Evolutionary conservation across 805 yeast genomes (phyloP).

Genomic region (Barnettozyma siamensis): DNA sequence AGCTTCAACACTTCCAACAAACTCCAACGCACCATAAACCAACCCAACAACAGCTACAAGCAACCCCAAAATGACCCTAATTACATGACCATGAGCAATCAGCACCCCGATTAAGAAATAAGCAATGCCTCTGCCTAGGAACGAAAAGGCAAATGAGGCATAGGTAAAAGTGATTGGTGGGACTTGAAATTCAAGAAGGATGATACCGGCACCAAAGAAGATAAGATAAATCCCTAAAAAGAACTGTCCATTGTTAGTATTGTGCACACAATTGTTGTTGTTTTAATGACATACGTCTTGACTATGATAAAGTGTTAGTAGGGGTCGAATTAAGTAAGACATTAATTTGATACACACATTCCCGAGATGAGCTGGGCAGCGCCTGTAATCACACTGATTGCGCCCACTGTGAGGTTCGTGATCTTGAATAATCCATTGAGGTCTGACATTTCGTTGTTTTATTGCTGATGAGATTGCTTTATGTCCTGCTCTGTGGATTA

Average conservation of each 20-base stretch:
- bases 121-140: conserved; percentile 68
- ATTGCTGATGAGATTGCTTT: no score
- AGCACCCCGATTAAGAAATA: conserved; percentile 46
- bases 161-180: conserved; percentile 58
- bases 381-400: conserved; percentile 38
- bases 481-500: no score
- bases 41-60: conserved; percentile 57
- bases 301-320: not conserved
- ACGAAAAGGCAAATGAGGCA: conserved; percentile 56
- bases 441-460: no score
- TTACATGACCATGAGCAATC: conserved; percentile 43
- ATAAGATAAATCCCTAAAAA: conserved; percentile 54
- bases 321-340: not conserved
- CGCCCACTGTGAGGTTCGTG: conserved; percentile 52
- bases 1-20: conserved; percentile 66
- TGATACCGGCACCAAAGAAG: conserved; percentile 47
- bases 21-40: conserved; percentile 56
- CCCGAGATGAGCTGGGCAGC: conserved; percentile 28
- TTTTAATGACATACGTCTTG: not conserved
- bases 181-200: conserved; percentile 34
- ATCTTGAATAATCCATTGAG: conserved; percentile 19
- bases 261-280: no score
- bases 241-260: conserved; percentile 26
- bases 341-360: conserved; percentile 29
- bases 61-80: conserved; percentile 54